A percentile compares a stretch with the other conserved stretches of the same genome.
phyloP scores from a whole-genome alignment of 345 rosid species.

The Gossypium raimondii region DNA sequence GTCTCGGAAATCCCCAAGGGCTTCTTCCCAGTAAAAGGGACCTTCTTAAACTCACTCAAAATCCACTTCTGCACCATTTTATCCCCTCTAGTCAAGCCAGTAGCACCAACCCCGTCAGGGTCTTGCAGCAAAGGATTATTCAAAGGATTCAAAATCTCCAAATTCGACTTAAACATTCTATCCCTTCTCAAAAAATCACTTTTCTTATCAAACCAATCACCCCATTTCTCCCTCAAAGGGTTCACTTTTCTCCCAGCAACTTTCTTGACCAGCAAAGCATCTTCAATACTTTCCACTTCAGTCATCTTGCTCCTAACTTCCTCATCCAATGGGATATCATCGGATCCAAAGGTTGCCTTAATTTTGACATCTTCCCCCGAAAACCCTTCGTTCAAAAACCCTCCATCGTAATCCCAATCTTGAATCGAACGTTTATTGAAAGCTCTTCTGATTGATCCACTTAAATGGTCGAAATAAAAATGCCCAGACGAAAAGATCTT shows the following conservation, averaged over 20 bases:
- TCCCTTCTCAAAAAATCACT: constrained; percentile 81
- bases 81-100: constrained; percentile 75
- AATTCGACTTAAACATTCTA: constrained; percentile 73
- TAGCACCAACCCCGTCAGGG: constrained; percentile 75
- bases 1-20: constrained; percentile 41
- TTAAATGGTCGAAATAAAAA: constrained; percentile 61
- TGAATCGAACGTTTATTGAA: constrained; percentile 64
- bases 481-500: constrained; percentile 46
- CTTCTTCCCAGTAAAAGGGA: constrained; percentile 65
- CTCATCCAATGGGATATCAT: constrained; percentile 75
- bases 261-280: constrained; percentile 59
- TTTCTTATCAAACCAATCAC: constrained; percentile 95
- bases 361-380: constrained; percentile 26
- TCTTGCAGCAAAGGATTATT: constrained; percentile 88
- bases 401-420: constrained; percentile 81
- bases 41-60: constrained; percentile 55
- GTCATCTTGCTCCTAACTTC: constrained; percentile 61
- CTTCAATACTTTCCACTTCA: constrained; percentile 62
- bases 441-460: constrained; percentile 57
- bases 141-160: constrained; percentile 74
- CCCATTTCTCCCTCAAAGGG: constrained; percentile 86
- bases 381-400: constrained; percentile 32
- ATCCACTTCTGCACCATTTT: constrained; percentile 63
- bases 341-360: constrained; percentile 64
- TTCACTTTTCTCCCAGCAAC: constrained; percentile 42